Conservation (phyloP, 192 early-diverging fungal genomes). For the Geranomyces michiganensis region DNA sequence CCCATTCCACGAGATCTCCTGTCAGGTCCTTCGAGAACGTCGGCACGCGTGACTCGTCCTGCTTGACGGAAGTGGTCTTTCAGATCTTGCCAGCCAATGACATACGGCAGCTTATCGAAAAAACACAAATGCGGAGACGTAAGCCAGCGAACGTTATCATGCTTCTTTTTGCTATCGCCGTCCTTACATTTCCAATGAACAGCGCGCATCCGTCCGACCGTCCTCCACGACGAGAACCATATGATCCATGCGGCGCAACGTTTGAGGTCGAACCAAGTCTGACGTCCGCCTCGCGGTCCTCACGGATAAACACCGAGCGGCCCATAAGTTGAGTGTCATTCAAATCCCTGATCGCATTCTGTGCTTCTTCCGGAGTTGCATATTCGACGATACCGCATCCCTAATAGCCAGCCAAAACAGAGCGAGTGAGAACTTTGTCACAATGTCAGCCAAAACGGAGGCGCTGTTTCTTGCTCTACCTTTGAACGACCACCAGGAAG, state of each 20-base stretch:
- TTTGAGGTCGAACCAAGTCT: background rate
- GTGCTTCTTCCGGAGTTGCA: constrained; percentile 73
- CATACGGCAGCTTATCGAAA: constrained; percentile 82
- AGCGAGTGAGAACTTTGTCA: too few relatives aligned
- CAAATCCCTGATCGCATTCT: constrained; percentile 70
- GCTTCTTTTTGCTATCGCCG: too few relatives aligned
- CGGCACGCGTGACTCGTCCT: constrained; percentile 69
- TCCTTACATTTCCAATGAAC: constrained; percentile 36
- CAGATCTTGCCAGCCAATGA: constrained; percentile 82
- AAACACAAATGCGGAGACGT: background rate
- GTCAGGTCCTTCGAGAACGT: constrained; percentile 64
- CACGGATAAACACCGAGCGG: constrained; percentile 74
- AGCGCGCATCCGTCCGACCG: constrained; percentile 20
- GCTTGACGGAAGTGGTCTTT: constrained; percentile 83
- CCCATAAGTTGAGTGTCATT: constrained; percentile 72
- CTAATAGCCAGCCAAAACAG: background rate
- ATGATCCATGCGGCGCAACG: constrained; percentile 2
- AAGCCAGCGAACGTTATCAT: background rate
- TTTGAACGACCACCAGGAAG: constrained; percentile 65
- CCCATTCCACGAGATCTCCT: constrained; percentile 74
- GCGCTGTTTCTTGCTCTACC: background rate
- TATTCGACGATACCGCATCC: constrained; percentile 79
- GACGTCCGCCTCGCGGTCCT: constrained; percentile 41
- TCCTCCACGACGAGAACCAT: constrained; percentile 17
- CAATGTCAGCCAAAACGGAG: background rate